These are phyloP conservation scores for Dendrobium officinale DNA, from an alignment of 106 monocot genomes.

Conservation along the genomic window DNA sequence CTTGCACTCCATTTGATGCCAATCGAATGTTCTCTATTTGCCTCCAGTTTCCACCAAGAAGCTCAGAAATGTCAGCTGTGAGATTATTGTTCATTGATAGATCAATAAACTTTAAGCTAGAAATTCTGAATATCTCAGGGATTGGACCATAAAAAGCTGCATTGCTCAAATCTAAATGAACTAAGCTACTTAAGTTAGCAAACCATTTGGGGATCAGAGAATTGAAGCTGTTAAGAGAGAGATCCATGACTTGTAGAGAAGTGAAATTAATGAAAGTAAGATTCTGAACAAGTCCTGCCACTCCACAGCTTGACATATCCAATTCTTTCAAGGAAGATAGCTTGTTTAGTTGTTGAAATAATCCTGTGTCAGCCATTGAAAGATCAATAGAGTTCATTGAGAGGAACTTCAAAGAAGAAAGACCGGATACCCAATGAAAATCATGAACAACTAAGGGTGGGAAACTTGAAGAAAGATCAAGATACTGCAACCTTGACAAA, in stretches of 20 bases:
- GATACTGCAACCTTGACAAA: conserved; percentile 8
- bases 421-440: conserved; percentile 17
- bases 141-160: background rate
- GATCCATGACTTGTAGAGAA: conserved; percentile 12
- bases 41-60: conserved; percentile 10
- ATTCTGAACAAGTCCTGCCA: background rate
- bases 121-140: background rate
- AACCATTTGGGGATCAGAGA: conserved; percentile 12
- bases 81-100: conserved; percentile 7
- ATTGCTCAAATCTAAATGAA: background rate
- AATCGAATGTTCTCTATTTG: background rate
- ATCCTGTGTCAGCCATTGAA: background rate
- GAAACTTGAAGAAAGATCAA: conserved; percentile 18
- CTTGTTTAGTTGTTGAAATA: conserved; percentile 12
- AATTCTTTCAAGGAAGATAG: conserved; percentile 19
- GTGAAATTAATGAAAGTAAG: conserved; percentile 17
- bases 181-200: conserved; percentile 10
- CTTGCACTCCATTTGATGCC: background rate
- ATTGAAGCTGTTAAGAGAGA: conserved; percentile 16
- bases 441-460: conserved; percentile 1
- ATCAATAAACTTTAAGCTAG: background rate
- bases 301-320: background rate
- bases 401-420: conserved; percentile 12
- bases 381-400: background rate
- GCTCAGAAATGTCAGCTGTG: background rate